These are phyloP conservation scores for Thinopyrum elongatum DNA, from an alignment of 176 grass and related monocot genomes.

Conservation along the genomic window DNA sequence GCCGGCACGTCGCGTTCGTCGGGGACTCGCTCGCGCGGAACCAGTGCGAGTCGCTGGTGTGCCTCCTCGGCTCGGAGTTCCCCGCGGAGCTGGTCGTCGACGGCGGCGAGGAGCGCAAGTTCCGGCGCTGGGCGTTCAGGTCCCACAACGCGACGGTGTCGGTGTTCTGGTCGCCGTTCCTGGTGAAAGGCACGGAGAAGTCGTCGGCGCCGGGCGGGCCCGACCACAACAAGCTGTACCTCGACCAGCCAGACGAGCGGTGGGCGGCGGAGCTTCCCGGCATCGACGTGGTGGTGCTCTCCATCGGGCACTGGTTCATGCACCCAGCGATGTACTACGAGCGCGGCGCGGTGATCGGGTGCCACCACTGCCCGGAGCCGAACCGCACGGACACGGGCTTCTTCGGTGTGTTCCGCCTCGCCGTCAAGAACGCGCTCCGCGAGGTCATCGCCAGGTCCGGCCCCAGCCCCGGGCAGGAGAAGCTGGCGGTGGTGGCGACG, in stretches of 20 bases:
- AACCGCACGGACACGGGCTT: constrained; percentile 68
- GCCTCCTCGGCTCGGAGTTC: constrained; percentile 40
- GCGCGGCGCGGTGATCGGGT: constrained; percentile 51
- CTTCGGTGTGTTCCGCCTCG: constrained; percentile 68
- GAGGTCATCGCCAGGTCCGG: constrained; percentile 18
- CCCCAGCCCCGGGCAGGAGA: not conserved
- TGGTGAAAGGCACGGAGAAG: constrained; percentile 69
- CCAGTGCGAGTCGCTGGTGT: constrained; percentile 41
- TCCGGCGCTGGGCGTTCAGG: constrained; percentile 38
- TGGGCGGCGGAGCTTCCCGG: constrained; percentile 49
- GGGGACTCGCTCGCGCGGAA: constrained; percentile 44
- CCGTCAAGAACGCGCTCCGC: constrained; percentile 53
- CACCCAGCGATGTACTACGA: constrained; percentile 80
- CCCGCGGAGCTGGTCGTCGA: constrained; percentile 35
- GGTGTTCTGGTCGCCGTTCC: constrained; percentile 49
- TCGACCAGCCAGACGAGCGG: constrained; percentile 59
- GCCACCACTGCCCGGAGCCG: constrained; percentile 70
- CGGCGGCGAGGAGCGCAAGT: constrained; percentile 36
- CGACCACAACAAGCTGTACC: constrained; percentile 60
- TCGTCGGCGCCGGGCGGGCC: not conserved
- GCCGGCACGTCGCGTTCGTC: constrained; percentile 32
- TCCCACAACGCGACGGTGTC: constrained; percentile 29
- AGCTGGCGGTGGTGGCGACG: constrained; percentile 67
- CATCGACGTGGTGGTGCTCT: constrained; percentile 67
- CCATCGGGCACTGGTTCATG: constrained; percentile 84